Evolutionary conservation across 306 rosid genomes (phyloP).

Genomic region (Carpinus viminea): DNA sequence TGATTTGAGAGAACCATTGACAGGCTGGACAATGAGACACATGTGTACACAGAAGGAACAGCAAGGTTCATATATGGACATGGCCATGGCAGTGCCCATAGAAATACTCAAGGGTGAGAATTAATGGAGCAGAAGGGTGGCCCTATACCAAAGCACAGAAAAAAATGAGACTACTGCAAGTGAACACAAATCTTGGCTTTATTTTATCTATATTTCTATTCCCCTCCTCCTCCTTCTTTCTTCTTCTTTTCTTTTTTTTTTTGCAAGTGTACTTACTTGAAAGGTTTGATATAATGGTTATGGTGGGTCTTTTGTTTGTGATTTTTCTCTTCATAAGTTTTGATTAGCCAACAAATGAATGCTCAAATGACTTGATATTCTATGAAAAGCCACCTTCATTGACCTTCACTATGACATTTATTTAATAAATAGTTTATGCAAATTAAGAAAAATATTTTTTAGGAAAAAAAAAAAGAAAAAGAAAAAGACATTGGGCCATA

Average conservation of each 20-base stretch:
- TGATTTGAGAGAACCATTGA: slow-evolving; percentile 8
- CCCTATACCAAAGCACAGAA: slow-evolving; percentile 33
- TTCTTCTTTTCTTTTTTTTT: background rate
- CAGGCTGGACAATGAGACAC: slow-evolving; percentile 87
- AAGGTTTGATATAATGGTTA: slow-evolving; percentile 36
- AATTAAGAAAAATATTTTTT: too few relatives aligned
- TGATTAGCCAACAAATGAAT: background rate
- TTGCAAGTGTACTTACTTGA: slow-evolving; percentile 50
- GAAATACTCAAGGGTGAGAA: slow-evolving; percentile 47
- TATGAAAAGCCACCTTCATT: too few relatives aligned
- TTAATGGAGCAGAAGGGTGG: slow-evolving; percentile 14
- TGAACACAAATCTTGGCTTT: slow-evolving; percentile 32
- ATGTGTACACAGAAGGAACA: slow-evolving; percentile 86
- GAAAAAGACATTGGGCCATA: too few relatives aligned
- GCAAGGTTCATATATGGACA: slow-evolving; percentile 95
- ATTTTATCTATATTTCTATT: slow-evolving; percentile 33
- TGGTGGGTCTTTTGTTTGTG: slow-evolving; percentile 15
- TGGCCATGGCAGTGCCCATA: slow-evolving; percentile 67
- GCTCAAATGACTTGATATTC: too few relatives aligned
- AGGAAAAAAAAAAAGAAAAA: too few relatives aligned
- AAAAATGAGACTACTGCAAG: slow-evolving; percentile 17
- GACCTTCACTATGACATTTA: too few relatives aligned
- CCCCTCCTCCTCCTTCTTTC: background rate
- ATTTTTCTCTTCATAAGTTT: background rate
- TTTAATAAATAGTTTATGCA: too few relatives aligned